Base-by-base conservation (phyloP, 352 stramenopile species). In the Pythium biforme region DNA sequence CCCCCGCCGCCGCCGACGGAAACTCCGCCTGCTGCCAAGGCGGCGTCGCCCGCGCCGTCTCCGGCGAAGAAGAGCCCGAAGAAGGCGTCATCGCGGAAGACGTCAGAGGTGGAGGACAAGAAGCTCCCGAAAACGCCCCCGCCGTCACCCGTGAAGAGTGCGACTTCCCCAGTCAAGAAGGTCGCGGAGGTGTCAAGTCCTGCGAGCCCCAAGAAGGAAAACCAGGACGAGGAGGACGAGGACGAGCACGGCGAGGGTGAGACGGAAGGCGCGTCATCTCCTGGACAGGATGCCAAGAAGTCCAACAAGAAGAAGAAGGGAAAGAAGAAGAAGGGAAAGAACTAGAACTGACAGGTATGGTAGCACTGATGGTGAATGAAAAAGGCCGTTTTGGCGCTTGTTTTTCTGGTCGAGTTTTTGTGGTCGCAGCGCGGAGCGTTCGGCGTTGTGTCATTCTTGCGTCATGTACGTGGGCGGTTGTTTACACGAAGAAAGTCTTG, bases 271-370 rank as follows among this genome's bases (percentile, higher is more conserved):
- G 39, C 70, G 0, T 19, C 46, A 3, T 72, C 68, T 26, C 64
- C 68, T 53, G 49, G 53, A 4, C 37, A 60, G 4, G 77, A 49
- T 26, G 51, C 51, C 27, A 77, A 79, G 72, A 79, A 73, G 56
- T 69, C 52, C 40, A 91, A 91, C 69, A 59, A 59, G 64, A 86
- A 68, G 63, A 81, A 68, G 63, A 81, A 89, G 70, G 73, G 76
- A 54, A 64, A 66, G 51, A 53, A 62, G 49, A 56, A 56, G 29
- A 56, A 56, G 49, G 29, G 29, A 26, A 56, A 56, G 29, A 41
- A 56, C 31, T 56, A 56, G 34, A 58, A 17, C 37, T 31, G n/a
- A n/a, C 14, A 34, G 31, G 31, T 11, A 40, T 23, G 46, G 25
- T 37, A 53, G 46, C 46, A 40, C 34, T 40, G 15, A 4, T 9